phyloP scores from a whole-genome alignment of 2,329 filamentous ascomycete genomes.

The Zopfia rhizophila region DNA sequence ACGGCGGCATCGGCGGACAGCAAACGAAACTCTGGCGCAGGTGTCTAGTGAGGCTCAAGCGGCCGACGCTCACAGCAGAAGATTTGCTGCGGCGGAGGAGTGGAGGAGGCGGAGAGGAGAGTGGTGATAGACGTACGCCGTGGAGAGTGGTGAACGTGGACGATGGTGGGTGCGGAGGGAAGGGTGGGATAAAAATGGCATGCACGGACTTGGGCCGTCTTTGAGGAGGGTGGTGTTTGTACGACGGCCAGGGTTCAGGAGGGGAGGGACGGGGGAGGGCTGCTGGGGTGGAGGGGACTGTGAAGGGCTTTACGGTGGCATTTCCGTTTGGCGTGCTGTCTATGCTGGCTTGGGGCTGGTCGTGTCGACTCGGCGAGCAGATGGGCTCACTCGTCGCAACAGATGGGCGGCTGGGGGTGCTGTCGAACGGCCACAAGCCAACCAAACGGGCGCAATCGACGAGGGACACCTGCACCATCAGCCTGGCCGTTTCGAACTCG shows the following conservation, averaged over 20 bases:
- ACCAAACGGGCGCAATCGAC: not conserved
- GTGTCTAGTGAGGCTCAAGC: constrained; percentile 3
- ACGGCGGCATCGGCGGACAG: constrained; percentile 20
- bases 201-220: constrained; percentile 7
- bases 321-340: too few relatives aligned
- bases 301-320: too few relatives aligned
- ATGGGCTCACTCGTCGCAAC: constrained; percentile 5
- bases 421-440: not conserved
- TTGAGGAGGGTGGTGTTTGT: not conserved
- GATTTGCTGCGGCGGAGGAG: constrained; percentile 10
- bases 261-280: constrained; percentile 12
- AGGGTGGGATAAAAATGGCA: constrained; percentile 10
- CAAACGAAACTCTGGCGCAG: constrained; percentile 4
- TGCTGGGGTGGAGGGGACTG: constrained; percentile 29
- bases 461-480: not conserved
- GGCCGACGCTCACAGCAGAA: constrained; percentile 18
- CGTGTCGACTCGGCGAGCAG: constrained; percentile 6
- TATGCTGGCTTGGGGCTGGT: too few relatives aligned
- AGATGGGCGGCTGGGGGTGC: constrained; percentile 5
- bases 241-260: constrained; percentile 11
- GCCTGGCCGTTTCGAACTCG: constrained; percentile 19
- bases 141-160: constrained; percentile 14
- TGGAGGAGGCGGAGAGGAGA: constrained; percentile 12
- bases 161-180: constrained; percentile 11
- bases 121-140: constrained; percentile 9